phyloP scores from a whole-genome alignment of 2,329 filamentous ascomycete genomes.

The Neurospora crassa region DNA sequence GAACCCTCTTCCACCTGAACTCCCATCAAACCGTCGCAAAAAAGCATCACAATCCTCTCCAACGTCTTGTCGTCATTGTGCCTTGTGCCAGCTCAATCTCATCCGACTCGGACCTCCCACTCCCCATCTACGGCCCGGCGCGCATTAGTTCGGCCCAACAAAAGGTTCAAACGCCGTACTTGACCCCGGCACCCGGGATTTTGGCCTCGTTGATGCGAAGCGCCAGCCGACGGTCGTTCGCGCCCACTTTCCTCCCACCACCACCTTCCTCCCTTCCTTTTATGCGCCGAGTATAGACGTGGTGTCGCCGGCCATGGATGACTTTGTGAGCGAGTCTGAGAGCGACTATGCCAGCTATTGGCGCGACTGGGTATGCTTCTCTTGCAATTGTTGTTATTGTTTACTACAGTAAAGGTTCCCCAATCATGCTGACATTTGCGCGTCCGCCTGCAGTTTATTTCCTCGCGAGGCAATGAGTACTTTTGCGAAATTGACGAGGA shows the following conservation, averaged over 20 bases:
- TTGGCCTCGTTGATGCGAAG: not conserved
- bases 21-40: not conserved
- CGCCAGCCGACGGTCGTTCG: not conserved
- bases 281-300: not conserved
- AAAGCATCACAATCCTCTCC: not conserved
- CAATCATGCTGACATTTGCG: constrained; percentile 15
- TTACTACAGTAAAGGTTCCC: not conserved
- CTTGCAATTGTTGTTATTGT: not conserved
- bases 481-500: constrained; percentile 99
- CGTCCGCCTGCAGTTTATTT: constrained; percentile 69
- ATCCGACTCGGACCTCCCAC: not conserved
- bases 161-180: not conserved
- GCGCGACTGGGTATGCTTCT: constrained; percentile 82
- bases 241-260: not conserved
- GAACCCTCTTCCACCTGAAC: not conserved
- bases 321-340: constrained; percentile 95
- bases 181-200: not conserved
- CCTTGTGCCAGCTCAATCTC: not conserved
- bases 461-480: constrained; percentile 94
- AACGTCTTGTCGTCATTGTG: not conserved
- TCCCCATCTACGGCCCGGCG: not conserved
- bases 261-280: not conserved
- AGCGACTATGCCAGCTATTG: constrained; percentile 99
- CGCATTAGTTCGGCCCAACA: not conserved
- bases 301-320: constrained; percentile 60